A percentile compares a stretch with the other conserved stretches of the same genome.
Evolutionary conservation across 2,329 filamentous ascomycete species (phyloP).

Genomic region (Fusarium buxicola): DNA sequence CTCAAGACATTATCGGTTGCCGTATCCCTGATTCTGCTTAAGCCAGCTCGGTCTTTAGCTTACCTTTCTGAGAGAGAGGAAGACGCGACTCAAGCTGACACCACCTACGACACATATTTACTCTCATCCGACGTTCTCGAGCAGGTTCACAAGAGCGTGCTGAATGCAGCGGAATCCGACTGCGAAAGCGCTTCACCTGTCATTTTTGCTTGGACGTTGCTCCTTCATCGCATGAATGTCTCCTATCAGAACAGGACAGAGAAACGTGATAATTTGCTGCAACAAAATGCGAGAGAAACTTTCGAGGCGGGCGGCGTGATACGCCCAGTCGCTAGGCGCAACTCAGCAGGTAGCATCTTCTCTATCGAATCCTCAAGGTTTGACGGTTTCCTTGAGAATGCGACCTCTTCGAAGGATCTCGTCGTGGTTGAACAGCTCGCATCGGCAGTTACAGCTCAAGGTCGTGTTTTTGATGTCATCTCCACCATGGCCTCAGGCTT

Average conservation of each 20-base stretch:
- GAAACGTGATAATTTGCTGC: constrained; percentile 67
- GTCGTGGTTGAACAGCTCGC: constrained; percentile 64
- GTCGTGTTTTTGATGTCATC: constrained; percentile 66
- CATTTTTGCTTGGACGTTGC: constrained; percentile 83
- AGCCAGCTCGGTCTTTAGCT: constrained; percentile 67
- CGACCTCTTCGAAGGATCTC: constrained; percentile 63
- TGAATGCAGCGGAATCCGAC: constrained; percentile 66
- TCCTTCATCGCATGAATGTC: constrained; percentile 76
- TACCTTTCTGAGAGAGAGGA: constrained; percentile 55
- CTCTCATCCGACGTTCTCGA: constrained; percentile 76
- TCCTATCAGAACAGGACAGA: constrained; percentile 72
- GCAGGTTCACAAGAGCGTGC: constrained; percentile 78
- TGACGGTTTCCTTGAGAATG: constrained; percentile 66
- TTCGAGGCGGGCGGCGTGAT: constrained; percentile 62
- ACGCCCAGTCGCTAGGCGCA: constrained; percentile 60
- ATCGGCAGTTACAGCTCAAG: constrained; percentile 59
- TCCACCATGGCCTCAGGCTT: constrained; percentile 61
- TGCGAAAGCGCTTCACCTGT: constrained; percentile 76
- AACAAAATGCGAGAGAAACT: constrained; percentile 68
- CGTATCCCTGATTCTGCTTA: constrained; percentile 78
- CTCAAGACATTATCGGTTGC: constrained; percentile 77
- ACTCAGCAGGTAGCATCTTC: constrained; percentile 71
- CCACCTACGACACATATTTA: constrained; percentile 69
- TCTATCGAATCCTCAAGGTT: constrained; percentile 71
- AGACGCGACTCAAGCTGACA: constrained; percentile 51